Conservation (phyloP, 106 monocot genomes). For the Xerophyta viscosa region DNA sequence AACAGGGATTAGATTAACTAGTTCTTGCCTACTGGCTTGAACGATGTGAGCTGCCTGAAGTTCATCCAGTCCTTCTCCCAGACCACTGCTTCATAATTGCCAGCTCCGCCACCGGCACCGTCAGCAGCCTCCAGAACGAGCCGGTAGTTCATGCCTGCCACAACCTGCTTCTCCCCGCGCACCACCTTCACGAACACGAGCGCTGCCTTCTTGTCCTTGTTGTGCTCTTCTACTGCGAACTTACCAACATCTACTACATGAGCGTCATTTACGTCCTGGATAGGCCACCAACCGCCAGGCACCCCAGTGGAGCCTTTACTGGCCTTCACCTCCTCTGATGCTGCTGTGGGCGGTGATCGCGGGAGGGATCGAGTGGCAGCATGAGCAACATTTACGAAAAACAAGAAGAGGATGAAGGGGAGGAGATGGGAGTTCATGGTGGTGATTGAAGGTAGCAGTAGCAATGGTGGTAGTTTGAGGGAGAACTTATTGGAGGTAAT, state of each 20-base stretch:
- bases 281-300: not conserved
- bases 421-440: not conserved
- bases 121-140: not conserved
- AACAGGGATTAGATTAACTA: too few species aligned
- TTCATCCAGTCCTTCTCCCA: not conserved
- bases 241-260: not conserved
- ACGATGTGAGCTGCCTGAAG: conserved; percentile 1
- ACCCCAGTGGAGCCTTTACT: too few species aligned
- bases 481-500: too few species aligned
- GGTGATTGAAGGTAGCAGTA: too few species aligned
- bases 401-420: not conserved
- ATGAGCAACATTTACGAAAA: too few species aligned
- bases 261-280: not conserved
- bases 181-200: not conserved
- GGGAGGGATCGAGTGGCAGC: too few species aligned
- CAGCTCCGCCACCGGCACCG: not conserved
- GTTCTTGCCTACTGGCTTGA: too few species aligned
- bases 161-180: not conserved
- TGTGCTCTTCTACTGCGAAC: not conserved
- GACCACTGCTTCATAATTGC: not conserved
- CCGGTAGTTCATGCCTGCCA: not conserved
- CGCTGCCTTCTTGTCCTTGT: not conserved
- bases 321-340: too few species aligned
- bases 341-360: too few species aligned
- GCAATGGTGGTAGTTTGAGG: too few species aligned